These are phyloP conservation scores for Geotrichum europaeum DNA, from an alignment of 1,139 yeast species.

Conservation along the genomic window DNA sequence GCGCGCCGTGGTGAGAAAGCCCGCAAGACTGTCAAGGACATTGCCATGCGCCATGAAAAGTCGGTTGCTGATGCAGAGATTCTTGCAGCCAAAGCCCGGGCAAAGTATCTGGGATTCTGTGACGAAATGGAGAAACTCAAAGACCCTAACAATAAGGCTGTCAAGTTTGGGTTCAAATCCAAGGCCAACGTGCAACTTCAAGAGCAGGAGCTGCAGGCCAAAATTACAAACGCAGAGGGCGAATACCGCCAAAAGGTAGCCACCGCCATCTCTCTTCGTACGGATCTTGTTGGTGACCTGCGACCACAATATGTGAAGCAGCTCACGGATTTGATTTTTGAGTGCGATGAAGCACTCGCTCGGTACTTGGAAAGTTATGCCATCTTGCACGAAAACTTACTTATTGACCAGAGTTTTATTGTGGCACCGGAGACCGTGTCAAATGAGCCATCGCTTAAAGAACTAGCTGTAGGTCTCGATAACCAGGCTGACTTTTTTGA, in stretches of 20 bases:
- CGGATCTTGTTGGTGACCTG: conserved; percentile 61
- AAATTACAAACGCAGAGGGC: conserved; percentile 76
- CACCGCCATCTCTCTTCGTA: conserved; percentile 65
- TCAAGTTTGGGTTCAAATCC: conserved; percentile 57
- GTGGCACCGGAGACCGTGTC: conserved; percentile 58
- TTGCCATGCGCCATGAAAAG: conserved; percentile 73
- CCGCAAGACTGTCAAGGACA: conserved; percentile 74
- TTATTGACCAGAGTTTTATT: conserved; percentile 79
- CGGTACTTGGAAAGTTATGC: conserved; percentile 86
- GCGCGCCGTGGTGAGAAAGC: conserved; percentile 61
- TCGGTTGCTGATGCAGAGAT: conserved; percentile 75
- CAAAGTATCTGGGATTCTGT: conserved; percentile 72
- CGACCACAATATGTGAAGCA: conserved; percentile 74
- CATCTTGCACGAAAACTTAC: conserved; percentile 75
- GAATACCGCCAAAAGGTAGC: conserved; percentile 78
- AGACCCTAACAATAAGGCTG: conserved; percentile 62
- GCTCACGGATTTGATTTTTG: conserved; percentile 71
- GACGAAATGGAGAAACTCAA: conserved; percentile 81
- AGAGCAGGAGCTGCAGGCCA: conserved; percentile 79
- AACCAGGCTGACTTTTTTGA: conserved; percentile 77
- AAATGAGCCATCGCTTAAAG: conserved; percentile 60
- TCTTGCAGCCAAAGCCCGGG: conserved; percentile 83
- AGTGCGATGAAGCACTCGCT: conserved; percentile 81
- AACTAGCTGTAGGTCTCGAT: conserved; percentile 68
- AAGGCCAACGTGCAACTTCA: conserved; percentile 74